These are phyloP conservation scores for Schizosaccharomyces japonicus DNA, from an alignment of 805 yeast species.

Conservation along the genomic window DNA sequence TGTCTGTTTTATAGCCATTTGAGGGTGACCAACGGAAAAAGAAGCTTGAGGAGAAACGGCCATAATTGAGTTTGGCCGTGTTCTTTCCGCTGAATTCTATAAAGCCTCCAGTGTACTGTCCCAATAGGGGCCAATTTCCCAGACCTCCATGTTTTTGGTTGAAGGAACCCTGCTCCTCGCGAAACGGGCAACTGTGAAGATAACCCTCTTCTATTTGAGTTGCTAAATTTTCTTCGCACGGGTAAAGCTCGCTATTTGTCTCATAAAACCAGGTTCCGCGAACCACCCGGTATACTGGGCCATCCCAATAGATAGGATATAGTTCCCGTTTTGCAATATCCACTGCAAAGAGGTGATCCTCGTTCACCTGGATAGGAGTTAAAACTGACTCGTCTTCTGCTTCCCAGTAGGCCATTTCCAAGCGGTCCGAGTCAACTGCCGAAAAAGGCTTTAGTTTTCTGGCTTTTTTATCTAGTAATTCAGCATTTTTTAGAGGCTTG, in stretches of 20 bases:
- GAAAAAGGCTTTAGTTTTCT: slow-evolving; percentile 45
- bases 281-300: slow-evolving; percentile 60
- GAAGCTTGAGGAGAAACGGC: background rate
- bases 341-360: slow-evolving; percentile 58
- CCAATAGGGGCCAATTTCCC: slow-evolving; percentile 11
- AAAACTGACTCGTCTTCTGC: slow-evolving; percentile 7
- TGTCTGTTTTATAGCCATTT: background rate
- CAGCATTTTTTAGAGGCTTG: slow-evolving; percentile 22
- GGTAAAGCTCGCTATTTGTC: slow-evolving; percentile 20
- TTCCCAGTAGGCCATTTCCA: slow-evolving; percentile 30
- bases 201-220: slow-evolving; percentile 37
- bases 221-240: slow-evolving; percentile 28
- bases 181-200: slow-evolving; percentile 19
- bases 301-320: slow-evolving; percentile 66
- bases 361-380: slow-evolving; percentile 37
- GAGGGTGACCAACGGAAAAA: background rate
- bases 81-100: slow-evolving; percentile 10
- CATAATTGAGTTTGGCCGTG: slow-evolving; percentile 12
- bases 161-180: too few species aligned
- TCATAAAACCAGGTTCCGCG: slow-evolving; percentile 67
- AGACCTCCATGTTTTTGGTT: too few species aligned
- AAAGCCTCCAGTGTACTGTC: slow-evolving; percentile 12
- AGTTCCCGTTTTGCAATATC: slow-evolving; percentile 31
- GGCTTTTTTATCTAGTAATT: slow-evolving; percentile 5
- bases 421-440: slow-evolving; percentile 30